Evolutionary conservation across 2,329 filamentous ascomycete species (phyloP).

Genomic region (Spiromastix sp.): DNA sequence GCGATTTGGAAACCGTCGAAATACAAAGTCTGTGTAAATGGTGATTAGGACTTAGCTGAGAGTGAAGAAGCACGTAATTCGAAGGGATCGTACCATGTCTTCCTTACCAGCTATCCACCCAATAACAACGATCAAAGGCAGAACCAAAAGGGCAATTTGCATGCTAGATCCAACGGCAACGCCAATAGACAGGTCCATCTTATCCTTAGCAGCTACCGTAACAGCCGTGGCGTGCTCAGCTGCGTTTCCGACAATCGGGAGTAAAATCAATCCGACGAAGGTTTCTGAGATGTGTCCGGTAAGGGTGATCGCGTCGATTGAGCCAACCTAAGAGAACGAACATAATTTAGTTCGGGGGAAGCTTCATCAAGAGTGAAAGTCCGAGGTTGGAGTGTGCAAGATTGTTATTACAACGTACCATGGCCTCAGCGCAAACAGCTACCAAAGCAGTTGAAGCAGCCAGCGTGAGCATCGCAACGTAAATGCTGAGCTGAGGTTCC

Average conservation of each 20-base stretch:
- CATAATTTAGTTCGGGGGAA: neutral
- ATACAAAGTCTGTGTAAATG: constrained; percentile 50
- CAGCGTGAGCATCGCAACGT: constrained; percentile 63
- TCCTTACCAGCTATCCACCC: constrained; percentile 50
- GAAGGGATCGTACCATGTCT: constrained; percentile 39
- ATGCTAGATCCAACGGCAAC: constrained; percentile 56
- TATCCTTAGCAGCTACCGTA: constrained; percentile 53
- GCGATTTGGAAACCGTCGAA: constrained; percentile 84
- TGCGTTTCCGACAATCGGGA: constrained; percentile 57
- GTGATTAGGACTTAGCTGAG: neutral
- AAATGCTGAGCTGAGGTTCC: constrained; percentile 61
- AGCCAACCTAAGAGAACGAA: constrained; percentile 30
- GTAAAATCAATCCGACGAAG: constrained; percentile 53
- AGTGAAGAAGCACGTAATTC: neutral
- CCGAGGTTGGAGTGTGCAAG: constrained; percentile 1
- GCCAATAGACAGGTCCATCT: constrained; percentile 58
- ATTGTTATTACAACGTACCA: constrained; percentile 33
- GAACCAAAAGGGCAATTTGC: constrained; percentile 54
- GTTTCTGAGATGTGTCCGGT: constrained; percentile 43
- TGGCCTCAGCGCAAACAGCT: constrained; percentile 62
- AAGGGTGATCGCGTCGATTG: constrained; percentile 45
- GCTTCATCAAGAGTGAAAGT: neutral
- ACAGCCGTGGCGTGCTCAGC: constrained; percentile 57
- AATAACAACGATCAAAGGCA: constrained; percentile 50
- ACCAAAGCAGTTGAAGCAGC: constrained; percentile 66